phyloP scores from a whole-genome alignment of 2,329 filamentous ascomycete genomes.

The Gnomoniopsis sp. region DNA sequence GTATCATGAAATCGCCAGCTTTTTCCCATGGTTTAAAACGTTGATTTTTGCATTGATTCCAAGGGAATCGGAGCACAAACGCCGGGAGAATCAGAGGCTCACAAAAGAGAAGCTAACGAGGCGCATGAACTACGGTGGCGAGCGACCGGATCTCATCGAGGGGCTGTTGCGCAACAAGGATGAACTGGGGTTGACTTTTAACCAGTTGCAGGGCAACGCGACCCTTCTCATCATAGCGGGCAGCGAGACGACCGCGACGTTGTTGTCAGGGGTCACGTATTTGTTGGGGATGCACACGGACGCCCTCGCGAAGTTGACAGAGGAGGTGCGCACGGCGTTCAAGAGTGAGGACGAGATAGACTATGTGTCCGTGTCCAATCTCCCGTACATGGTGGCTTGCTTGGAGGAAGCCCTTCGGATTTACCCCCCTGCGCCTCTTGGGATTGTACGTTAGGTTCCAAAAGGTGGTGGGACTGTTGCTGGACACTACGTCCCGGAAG shows the following conservation, averaged over 20 bases:
- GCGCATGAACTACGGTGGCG: constrained; percentile 8
- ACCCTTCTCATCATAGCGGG: constrained; percentile 11
- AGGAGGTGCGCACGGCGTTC: constrained; percentile 34
- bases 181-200: neutral
- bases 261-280: constrained; percentile 17
- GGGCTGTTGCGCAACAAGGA: constrained; percentile 11
- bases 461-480: constrained; percentile 14
- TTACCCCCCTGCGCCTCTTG: constrained; percentile 28
- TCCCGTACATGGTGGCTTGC: constrained; percentile 33
- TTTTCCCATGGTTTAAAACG: constrained; percentile 1
- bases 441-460: constrained; percentile 9
- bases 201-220: neutral
- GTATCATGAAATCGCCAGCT: neutral
- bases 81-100: constrained; percentile 7
- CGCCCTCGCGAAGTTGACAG: constrained; percentile 25
- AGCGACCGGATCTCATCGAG: constrained; percentile 14
- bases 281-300: constrained; percentile 23
- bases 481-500: constrained; percentile 12
- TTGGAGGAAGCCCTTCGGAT: constrained; percentile 36
- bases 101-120: constrained; percentile 12
- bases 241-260: constrained; percentile 19
- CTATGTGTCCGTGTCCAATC: constrained; percentile 22
- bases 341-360: constrained; percentile 30
- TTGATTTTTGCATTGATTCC: neutral
- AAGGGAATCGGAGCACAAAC: neutral